Percentiles rank a stretch among this genome's conserved stretches.
These are phyloP conservation scores for Trametes cubensis DNA, from an alignment of 768 basidiomycete genomes.

Conservation along the genomic window DNA sequence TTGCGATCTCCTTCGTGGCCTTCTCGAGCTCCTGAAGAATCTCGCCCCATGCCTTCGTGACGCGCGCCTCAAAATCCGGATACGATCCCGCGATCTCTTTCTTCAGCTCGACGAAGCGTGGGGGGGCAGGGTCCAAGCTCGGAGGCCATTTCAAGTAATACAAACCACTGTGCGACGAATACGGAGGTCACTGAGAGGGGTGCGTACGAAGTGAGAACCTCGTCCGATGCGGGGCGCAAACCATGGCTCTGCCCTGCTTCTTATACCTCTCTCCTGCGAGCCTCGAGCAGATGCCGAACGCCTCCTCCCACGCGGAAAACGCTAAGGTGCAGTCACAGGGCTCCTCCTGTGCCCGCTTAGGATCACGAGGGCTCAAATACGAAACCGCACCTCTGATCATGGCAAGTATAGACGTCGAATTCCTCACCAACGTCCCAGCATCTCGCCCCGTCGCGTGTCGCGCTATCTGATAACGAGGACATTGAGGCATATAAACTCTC, in stretches of 20 bases:
- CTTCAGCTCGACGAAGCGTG: slow-evolving; percentile 62
- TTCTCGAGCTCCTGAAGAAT: slow-evolving; percentile 54
- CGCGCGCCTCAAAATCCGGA: slow-evolving; percentile 52
- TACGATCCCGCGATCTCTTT: slow-evolving; percentile 53
- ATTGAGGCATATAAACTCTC: no score
- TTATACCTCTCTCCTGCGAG: slow-evolving; percentile 3
- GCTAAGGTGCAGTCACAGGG: slow-evolving; percentile 13
- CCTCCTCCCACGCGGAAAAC: slow-evolving; percentile 16
- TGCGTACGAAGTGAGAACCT: background rate
- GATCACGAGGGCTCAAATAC: slow-evolving; percentile 17
- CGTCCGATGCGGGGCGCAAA: background rate
- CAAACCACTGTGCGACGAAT: background rate
- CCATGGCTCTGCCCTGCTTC: background rate
- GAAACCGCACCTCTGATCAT: slow-evolving; percentile 1
- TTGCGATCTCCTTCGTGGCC: slow-evolving; percentile 47
- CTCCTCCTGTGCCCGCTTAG: slow-evolving; percentile 1
- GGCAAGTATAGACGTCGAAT: background rate
- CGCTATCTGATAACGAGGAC: no score
- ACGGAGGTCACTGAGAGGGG: background rate
- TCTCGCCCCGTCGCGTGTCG: background rate
- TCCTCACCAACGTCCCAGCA: background rate
- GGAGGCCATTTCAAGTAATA: slow-evolving; percentile 7
- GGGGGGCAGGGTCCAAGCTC: slow-evolving; percentile 40
- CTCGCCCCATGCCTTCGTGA: slow-evolving; percentile 60
- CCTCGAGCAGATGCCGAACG: slow-evolving; percentile 3